Conservation (phyloP, 2,329 filamentous ascomycete species). For the Aspergillus unguis region DNA sequence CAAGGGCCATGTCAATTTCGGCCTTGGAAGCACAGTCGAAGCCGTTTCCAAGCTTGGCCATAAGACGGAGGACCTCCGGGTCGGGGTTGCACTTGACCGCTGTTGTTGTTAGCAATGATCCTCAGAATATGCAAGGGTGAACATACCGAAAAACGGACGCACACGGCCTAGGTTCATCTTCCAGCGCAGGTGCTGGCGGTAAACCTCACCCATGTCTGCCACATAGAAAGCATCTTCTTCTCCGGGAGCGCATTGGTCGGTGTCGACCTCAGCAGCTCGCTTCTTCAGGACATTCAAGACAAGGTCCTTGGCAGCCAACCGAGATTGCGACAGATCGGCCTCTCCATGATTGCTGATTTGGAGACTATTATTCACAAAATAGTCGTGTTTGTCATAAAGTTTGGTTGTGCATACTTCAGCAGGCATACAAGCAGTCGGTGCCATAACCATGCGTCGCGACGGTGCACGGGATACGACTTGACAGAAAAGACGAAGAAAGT, state of each 20-base stretch:
- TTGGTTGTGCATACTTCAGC: constrained; percentile 43
- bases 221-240: constrained; percentile 99
- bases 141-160: constrained; percentile 90
- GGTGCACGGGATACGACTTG: constrained; percentile 25
- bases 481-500: constrained; percentile 17
- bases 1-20: constrained; percentile 89
- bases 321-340: constrained; percentile 42
- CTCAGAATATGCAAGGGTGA: background rate
- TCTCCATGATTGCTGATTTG: constrained; percentile 44
- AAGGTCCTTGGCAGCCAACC: constrained; percentile 66
- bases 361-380: constrained; percentile 25
- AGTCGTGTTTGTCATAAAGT: constrained; percentile 32
- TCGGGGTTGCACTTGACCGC: constrained; percentile 99
- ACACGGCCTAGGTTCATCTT: constrained; percentile 89
- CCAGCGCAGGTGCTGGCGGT: constrained; percentile 97
- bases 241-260: constrained; percentile 82
- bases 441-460: constrained; percentile 59
- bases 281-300: constrained; percentile 83
- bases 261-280: constrained; percentile 78
- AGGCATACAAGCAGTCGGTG: constrained; percentile 63
- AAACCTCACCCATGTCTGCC: constrained; percentile 95
- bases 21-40: constrained; percentile 98
- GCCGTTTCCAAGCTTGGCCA: constrained; percentile 83
- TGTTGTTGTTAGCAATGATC: constrained; percentile 33
- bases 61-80: constrained; percentile 78